Evolutionary conservation across 2,329 filamentous ascomycete genomes (phyloP).

Genomic region (Xylariaceae sp.): DNA sequence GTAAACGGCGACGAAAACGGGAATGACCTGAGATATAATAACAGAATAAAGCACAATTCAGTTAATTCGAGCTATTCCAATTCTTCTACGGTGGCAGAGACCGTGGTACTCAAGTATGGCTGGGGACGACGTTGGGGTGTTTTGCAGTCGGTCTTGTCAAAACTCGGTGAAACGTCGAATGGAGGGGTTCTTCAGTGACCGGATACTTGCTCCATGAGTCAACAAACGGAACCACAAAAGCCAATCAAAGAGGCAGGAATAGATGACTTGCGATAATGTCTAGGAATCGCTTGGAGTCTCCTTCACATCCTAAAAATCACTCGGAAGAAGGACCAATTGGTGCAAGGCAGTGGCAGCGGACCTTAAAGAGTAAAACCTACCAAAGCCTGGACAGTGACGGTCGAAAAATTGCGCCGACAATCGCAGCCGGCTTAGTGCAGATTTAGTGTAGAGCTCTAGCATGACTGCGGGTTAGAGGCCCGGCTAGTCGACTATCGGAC

Average conservation of each 20-base stretch:
- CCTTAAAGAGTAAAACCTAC: constrained; percentile 8
- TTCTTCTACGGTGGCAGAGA: constrained; percentile 15
- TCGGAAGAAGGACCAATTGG: constrained; percentile 29
- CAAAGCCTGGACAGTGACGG: constrained; percentile 2
- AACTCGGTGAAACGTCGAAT: constrained; percentile 21
- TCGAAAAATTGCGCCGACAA: constrained; percentile 31
- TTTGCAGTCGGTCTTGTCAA: constrained; percentile 5
- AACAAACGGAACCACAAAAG: constrained; percentile 18
- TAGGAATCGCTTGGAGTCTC: constrained; percentile 25
- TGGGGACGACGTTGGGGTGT: constrained; percentile 4
- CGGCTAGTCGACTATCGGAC: constrained; percentile 1
- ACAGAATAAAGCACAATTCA: background rate
- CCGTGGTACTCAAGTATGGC: constrained; percentile 7
- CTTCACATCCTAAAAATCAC: constrained; percentile 29
- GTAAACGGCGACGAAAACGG: background rate
- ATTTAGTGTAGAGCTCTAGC: background rate
- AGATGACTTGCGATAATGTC: constrained; percentile 34
- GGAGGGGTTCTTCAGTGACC: constrained; percentile 15
- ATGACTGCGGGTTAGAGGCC: background rate
- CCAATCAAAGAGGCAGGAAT: constrained; percentile 25
- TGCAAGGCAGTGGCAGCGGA: constrained; percentile 17
- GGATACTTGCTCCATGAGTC: constrained; percentile 20
- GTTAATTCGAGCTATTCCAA: background rate
- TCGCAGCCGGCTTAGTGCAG: constrained; percentile 16
- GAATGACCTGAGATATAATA: background rate